Evolutionary conservation across 495 filamentous ascomycete genomes (phyloP).

Genomic region (Xeromyces bisporus): DNA sequence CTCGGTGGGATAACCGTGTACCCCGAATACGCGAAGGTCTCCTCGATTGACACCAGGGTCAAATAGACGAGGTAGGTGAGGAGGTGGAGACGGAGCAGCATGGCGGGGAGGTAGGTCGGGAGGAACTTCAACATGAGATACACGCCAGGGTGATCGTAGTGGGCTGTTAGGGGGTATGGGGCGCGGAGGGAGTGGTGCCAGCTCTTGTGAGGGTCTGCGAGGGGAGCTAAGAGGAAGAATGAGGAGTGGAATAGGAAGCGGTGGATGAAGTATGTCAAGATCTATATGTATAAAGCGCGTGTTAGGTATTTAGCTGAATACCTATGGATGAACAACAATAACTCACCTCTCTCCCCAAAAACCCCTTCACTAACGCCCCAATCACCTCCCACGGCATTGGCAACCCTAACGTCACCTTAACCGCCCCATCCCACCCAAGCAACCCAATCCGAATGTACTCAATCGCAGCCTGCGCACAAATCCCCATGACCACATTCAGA

Average conservation of each 20-base stretch:
- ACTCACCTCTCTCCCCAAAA: conserved; percentile 39
- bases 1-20: conserved; percentile 56
- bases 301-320: background rate
- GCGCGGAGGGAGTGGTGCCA: conserved; percentile 49
- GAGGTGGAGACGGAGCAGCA: conserved; percentile 52
- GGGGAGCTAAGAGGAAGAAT: conserved; percentile 7
- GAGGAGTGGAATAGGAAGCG: conserved; percentile 48
- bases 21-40: conserved; percentile 59
- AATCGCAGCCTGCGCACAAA: conserved; percentile 37
- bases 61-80: conserved; percentile 63
- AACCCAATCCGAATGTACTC: conserved; percentile 37
- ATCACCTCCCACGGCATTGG: conserved; percentile 46
- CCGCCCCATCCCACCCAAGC: conserved; percentile 33
- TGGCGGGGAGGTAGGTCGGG: conserved; percentile 56
- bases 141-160: conserved; percentile 67
- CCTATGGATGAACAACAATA: background rate
- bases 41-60: conserved; percentile 52
- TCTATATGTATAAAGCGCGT: conserved; percentile 9
- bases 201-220: conserved; percentile 33
- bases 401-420: conserved; percentile 39
- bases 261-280: conserved; percentile 51
- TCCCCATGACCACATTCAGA: conserved; percentile 46
- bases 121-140: conserved; percentile 53
- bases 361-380: conserved; percentile 32
- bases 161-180: conserved; percentile 50